phyloP scores from a whole-genome alignment of 2,329 filamentous ascomycete species.

The Ceratocystis albifundus region DNA sequence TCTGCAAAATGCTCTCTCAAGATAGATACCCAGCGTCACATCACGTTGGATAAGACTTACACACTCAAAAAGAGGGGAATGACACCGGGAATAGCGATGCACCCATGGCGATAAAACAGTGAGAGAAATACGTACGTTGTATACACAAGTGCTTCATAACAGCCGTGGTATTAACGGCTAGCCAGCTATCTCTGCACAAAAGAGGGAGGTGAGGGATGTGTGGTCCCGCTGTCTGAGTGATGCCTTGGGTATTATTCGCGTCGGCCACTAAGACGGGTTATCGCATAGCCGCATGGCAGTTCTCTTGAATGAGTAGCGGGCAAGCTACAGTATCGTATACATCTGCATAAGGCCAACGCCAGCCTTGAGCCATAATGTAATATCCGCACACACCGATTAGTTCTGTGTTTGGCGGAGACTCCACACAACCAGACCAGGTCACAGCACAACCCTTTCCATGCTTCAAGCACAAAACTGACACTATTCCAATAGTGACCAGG shows the following conservation, averaged over 20 bases:
- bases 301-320: no score
- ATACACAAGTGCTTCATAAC: neutral
- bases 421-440: no score
- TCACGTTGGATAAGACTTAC: neutral
- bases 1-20: neutral
- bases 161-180: no score
- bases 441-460: no score
- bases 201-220: neutral
- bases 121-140: neutral
- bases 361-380: no score
- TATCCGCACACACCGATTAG: no score
- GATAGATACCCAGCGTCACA: neutral
- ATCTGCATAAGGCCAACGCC: no score
- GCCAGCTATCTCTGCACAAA: neutral
- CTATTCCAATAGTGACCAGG: neutral
- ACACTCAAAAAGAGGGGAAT: neutral
- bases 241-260: no score
- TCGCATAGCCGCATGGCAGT: no score
- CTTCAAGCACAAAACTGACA: neutral
- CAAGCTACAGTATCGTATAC: no score
- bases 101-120: neutral
- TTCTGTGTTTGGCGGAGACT: neutral
- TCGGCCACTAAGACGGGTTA: no score
- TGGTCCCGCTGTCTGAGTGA: no score
- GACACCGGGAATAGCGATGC: constrained; percentile 7